Evolutionary conservation across 2,329 filamentous ascomycete genomes (phyloP).

Genomic region (Paraconiothyrium sp.): DNA sequence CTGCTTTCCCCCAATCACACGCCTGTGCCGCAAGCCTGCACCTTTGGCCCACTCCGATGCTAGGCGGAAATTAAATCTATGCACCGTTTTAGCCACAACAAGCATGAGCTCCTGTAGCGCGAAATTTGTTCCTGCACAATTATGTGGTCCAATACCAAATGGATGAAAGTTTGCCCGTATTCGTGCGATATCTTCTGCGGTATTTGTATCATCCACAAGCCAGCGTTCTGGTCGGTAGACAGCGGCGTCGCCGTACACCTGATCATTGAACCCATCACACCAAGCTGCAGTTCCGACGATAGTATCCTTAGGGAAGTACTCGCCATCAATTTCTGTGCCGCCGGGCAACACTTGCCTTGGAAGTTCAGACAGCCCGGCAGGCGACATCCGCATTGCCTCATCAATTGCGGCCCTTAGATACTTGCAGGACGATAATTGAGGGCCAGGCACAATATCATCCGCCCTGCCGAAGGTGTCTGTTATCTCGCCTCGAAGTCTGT

Average conservation of each 20-base stretch:
- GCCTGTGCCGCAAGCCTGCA: background rate
- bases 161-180: slow-evolving; percentile 22
- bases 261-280: slow-evolving; percentile 21
- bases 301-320: slow-evolving; percentile 22
- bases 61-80: background rate
- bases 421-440: slow-evolving; percentile 18
- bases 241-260: slow-evolving; percentile 22
- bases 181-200: slow-evolving; percentile 14
- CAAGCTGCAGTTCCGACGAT: slow-evolving; percentile 26
- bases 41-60: slow-evolving; percentile 4
- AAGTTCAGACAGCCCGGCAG: background rate
- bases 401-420: slow-evolving; percentile 28
- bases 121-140: slow-evolving; percentile 33
- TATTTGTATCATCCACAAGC: slow-evolving; percentile 16
- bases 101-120: slow-evolving; percentile 27
- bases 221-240: slow-evolving; percentile 26
- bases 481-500: slow-evolving; percentile 23
- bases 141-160: slow-evolving; percentile 29
- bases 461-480: slow-evolving; percentile 13
- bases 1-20: background rate
- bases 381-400: slow-evolving; percentile 27
- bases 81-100: slow-evolving; percentile 37
- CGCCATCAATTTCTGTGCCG: slow-evolving; percentile 11
- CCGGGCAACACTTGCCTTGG: slow-evolving; percentile 4
- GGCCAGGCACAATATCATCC: slow-evolving; percentile 19